These are phyloP conservation scores for Sporothrix dimorphospora DNA, from an alignment of 2,329 filamentous ascomycete species.

Conservation along the genomic window DNA sequence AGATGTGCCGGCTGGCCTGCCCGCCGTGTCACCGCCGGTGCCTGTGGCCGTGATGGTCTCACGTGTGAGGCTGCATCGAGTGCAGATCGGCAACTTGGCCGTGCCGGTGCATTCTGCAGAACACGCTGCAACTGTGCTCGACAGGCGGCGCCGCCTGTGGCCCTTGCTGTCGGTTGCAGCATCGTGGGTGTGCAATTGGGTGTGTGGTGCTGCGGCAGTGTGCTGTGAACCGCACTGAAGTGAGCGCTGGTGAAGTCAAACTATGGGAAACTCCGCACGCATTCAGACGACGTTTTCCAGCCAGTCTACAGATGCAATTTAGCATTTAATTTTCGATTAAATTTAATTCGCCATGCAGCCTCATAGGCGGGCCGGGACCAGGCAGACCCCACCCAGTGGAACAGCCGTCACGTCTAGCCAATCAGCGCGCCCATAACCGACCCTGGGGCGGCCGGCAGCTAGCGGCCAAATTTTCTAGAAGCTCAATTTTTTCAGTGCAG, in stretches of 20 bases:
- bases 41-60: not conserved
- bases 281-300: not conserved
- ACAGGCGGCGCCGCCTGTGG: constrained; percentile 22
- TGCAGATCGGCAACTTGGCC: not conserved
- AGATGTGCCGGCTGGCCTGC: not conserved
- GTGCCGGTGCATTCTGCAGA: not conserved
- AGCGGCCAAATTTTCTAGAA: constrained; percentile 16
- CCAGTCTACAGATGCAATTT: constrained; percentile 8
- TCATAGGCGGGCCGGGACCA: constrained; percentile 3
- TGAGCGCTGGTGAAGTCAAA: not conserved
- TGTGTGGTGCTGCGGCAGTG: not conserved
- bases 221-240: too few species aligned
- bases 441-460: constrained; percentile 2
- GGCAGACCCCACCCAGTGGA: not conserved
- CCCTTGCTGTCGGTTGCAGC: constrained; percentile 29
- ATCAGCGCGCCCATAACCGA: not conserved
- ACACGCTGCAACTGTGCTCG: constrained; percentile 22
- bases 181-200: constrained; percentile 11
- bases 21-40: not conserved
- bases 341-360: constrained; percentile 7
- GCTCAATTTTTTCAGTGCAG: constrained; percentile 12
- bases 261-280: not conserved
- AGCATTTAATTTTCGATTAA: constrained; percentile 19
- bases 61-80: not conserved
- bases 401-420: not conserved